These are phyloP conservation scores for Colletotrichum sp. DNA, from an alignment of 2,329 filamentous ascomycete species.

Conservation along the genomic window DNA sequence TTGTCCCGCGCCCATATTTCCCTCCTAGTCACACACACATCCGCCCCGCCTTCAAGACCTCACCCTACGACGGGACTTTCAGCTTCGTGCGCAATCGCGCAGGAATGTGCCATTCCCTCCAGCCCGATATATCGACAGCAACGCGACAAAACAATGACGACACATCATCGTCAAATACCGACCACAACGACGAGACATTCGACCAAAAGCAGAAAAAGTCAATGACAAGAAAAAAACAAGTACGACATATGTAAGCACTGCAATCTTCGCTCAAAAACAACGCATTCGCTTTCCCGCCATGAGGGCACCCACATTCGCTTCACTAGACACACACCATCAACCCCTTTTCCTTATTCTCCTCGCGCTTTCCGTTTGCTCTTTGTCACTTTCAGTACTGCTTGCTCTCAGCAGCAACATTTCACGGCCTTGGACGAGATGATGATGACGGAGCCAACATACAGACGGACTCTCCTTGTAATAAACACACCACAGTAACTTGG, in stretches of 20 bases:
- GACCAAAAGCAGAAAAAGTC: neutral
- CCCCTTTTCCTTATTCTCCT: neutral
- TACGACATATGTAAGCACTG: neutral
- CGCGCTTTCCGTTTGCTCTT: neutral
- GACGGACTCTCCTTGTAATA: constrained; percentile 1
- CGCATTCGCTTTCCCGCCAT: neutral
- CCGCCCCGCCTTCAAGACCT: neutral
- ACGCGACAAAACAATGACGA: neutral
- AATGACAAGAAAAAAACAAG: neutral
- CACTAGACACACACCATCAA: neutral
- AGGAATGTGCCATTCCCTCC: neutral
- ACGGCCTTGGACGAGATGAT: constrained; percentile 15
- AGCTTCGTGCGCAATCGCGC: neutral
- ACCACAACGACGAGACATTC: neutral
- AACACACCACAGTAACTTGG: neutral
- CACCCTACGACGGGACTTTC: neutral
- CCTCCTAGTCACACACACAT: neutral
- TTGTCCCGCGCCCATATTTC: neutral
- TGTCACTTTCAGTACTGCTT: neutral
- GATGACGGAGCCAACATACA: constrained; percentile 10
- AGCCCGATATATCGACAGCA: neutral
- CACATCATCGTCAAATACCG: neutral
- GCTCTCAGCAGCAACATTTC: neutral
- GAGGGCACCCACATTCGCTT: constrained; percentile 7
- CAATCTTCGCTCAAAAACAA: neutral